These are phyloP conservation scores for Entrophospora sp. DNA, from an alignment of 192 early-diverging fungal genomes.

Conservation along the genomic window DNA sequence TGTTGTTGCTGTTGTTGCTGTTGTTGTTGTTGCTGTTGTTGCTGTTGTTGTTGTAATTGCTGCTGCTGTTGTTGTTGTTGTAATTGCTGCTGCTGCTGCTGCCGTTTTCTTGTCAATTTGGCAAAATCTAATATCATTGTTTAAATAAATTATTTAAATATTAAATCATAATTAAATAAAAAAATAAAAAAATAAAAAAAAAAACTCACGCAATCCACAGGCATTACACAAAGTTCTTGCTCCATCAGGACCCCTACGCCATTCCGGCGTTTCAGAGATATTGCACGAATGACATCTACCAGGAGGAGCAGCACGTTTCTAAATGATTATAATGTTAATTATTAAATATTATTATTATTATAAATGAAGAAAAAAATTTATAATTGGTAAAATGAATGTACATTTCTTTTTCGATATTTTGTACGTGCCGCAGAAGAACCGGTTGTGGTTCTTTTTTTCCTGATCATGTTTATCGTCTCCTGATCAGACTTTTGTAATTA, in stretches of 20 bases:
- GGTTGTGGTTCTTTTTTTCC: neutral
- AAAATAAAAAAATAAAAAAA: neutral
- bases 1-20: too few relatives aligned
- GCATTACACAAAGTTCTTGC: conserved; percentile 92
- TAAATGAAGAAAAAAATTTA: neutral
- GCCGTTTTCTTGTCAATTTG: conserved; percentile 10
- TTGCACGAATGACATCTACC: conserved; percentile 70
- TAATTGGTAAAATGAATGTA: neutral
- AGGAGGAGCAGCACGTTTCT: conserved; percentile 51
- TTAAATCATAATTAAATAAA: neutral
- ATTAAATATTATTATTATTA: neutral
- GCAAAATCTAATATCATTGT: neutral
- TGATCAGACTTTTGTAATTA: neutral
- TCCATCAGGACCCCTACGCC: conserved; percentile 88
- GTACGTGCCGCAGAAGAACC: neutral
- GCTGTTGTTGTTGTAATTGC: neutral
- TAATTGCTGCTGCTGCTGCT: neutral
- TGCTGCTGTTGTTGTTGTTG: neutral
- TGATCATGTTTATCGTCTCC: conserved; percentile 5
- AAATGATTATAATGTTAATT: too few relatives aligned
- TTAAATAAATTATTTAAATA: neutral
- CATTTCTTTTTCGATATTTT: conserved; percentile 11
- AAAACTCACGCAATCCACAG: conserved; percentile 75
- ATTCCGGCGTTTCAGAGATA: conserved; percentile 85
- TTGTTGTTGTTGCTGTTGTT: neutral